phyloP scores from a whole-genome alignment of 306 rosid species.

The Vicia sativa region DNA sequence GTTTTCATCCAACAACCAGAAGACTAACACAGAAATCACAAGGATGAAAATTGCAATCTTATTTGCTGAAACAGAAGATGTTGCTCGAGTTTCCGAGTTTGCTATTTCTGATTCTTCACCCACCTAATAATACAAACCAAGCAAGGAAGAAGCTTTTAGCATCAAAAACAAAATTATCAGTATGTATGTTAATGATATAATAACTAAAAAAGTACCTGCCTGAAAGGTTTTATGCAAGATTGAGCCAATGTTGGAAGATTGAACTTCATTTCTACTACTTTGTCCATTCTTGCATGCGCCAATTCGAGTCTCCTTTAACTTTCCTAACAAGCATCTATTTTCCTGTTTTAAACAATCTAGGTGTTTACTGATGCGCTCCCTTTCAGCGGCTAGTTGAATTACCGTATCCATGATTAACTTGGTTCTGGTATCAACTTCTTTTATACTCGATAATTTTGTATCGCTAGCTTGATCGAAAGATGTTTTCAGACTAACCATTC shows the following conservation, averaged over 20 bases:
- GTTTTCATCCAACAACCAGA: conserved; percentile 49
- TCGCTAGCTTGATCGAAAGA: conserved; percentile 62
- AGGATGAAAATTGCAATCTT: conserved; percentile 43
- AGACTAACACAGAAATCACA: conserved; percentile 45
- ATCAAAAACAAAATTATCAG: conserved; percentile 3
- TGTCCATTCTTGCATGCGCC: conserved; percentile 43
- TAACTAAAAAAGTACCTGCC: conserved; percentile 64
- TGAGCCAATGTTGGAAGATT: too few relatives aligned
- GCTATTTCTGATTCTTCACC: conserved; percentile 54
- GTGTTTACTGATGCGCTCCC: conserved; percentile 81
- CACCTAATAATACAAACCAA: conserved; percentile 50
- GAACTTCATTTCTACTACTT: too few relatives aligned
- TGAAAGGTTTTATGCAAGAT: conserved; percentile 52
- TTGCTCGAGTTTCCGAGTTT: conserved; percentile 35
- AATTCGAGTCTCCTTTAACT: conserved; percentile 43
- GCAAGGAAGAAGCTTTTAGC: conserved; percentile 14
- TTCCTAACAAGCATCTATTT: conserved; percentile 55
- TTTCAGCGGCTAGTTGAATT: conserved; percentile 62
- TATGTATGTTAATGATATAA: too few relatives aligned
- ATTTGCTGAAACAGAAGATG: conserved; percentile 40
- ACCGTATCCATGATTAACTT: conserved; percentile 79
- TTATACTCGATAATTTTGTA: conserved; percentile 52
- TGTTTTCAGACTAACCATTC: conserved; percentile 56
- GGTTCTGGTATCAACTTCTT: conserved; percentile 60
- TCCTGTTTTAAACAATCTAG: conserved; percentile 55